Evolutionary conservation across 1,284 basidiomycete genomes (phyloP).

Genomic region (Ustilago esculenta): DNA sequence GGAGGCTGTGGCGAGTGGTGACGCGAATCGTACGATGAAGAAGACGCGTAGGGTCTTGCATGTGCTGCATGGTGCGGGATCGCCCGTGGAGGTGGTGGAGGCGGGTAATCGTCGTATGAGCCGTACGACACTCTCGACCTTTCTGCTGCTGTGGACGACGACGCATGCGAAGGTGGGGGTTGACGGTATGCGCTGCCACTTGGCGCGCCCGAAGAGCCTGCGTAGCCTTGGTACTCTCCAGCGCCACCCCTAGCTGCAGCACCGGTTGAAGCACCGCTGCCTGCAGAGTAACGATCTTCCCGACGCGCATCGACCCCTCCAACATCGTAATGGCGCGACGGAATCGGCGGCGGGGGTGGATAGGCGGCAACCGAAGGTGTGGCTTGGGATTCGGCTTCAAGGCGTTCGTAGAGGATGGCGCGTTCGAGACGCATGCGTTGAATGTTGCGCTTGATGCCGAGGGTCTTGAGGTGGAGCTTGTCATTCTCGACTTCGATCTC

Average conservation of each 20-base stretch:
- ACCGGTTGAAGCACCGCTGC: slow-evolving; percentile 2
- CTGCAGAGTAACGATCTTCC: slow-evolving; percentile 7
- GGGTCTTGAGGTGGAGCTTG: slow-evolving; percentile 81
- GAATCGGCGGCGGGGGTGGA: slow-evolving; percentile 10
- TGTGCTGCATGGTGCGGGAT: slow-evolving; percentile 16
- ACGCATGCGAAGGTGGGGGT: background rate
- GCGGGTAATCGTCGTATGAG: slow-evolving; percentile 32
- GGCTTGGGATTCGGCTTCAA: slow-evolving; percentile 51
- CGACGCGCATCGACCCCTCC: slow-evolving; percentile 2
- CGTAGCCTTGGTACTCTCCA: slow-evolving; percentile 4
- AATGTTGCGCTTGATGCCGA: slow-evolving; percentile 83
- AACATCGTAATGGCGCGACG: slow-evolving; percentile 18
- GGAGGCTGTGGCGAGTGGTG: slow-evolving; percentile 27
- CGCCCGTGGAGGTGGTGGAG: slow-evolving; percentile 29
- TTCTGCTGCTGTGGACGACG: background rate
- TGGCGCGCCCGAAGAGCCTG: background rate
- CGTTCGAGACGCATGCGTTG: slow-evolving; percentile 87
- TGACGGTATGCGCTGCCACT: slow-evolving; percentile 8
- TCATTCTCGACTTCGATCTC: slow-evolving; percentile 91
- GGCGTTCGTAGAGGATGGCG: slow-evolving; percentile 70
- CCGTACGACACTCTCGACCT: slow-evolving; percentile 13
- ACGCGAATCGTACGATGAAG: slow-evolving; percentile 23
- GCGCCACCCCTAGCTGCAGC: background rate
- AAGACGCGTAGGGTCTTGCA: slow-evolving; percentile 12
- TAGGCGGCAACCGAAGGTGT: slow-evolving; percentile 18